A percentile compares a stretch with the other conserved stretches of the same genome.
Evolutionary conservation across 202 grass and related monocot species (phyloP).

Genomic region (Dendrocalamus latiflorus): DNA sequence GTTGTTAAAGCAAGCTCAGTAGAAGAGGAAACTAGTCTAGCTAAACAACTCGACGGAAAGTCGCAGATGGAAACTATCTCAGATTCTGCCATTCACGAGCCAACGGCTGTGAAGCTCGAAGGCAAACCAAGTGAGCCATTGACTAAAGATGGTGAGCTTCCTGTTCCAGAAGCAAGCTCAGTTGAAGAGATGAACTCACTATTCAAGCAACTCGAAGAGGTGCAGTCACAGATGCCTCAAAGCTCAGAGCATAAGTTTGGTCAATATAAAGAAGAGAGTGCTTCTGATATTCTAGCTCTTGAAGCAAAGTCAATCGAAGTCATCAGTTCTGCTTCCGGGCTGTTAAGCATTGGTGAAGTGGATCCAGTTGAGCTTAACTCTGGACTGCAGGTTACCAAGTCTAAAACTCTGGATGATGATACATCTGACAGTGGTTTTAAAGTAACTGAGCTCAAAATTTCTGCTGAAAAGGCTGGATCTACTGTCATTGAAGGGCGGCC

Average conservation of each 20-base stretch:
- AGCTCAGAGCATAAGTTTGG: not conserved
- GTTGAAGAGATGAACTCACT: conserved; percentile 6
- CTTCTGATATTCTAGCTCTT: not conserved
- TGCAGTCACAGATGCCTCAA: not conserved
- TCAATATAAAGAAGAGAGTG: not conserved
- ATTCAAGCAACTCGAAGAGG: conserved; percentile 1
- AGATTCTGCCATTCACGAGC: not conserved
- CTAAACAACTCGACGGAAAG: not conserved
- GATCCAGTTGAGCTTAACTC: not conserved
- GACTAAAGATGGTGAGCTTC: not conserved
- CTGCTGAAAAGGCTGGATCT: not conserved
- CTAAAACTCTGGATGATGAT: not conserved
- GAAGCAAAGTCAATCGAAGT: not conserved
- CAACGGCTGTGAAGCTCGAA: not conserved
- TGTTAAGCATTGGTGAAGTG: not conserved
- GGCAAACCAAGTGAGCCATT: not conserved
- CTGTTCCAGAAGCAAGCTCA: conserved; percentile 18
- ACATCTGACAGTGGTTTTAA: not conserved
- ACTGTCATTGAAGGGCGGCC: not conserved
- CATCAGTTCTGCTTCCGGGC: not conserved
- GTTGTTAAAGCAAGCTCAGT: not conserved
- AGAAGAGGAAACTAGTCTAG: not conserved
- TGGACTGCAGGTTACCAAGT: not conserved
- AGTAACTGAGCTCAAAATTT: not conserved
- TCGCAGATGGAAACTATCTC: not conserved